Evolutionary conservation across 2,329 filamentous ascomycete genomes (phyloP), one percentile per base, ranked within the genome.

Genomic region (Cadophora luteo-olivacea): DNA sequence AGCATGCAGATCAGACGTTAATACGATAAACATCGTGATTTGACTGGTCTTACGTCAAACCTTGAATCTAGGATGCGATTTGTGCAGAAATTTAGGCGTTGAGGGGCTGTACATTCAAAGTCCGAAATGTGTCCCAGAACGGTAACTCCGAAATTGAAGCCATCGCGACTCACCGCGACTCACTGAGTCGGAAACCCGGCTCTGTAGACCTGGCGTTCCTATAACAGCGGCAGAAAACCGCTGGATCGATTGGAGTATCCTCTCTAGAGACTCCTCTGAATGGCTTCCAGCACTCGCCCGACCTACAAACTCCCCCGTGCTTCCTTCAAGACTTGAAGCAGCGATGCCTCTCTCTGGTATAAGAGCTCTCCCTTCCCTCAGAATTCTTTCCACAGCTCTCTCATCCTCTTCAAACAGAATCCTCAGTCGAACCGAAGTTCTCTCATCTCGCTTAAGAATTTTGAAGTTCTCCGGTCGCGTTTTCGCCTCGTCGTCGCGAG

Each of bases 361-460:
- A 57, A 57, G 54, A 32, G 29, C 32, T 22, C 8, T 22, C 32
- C 54, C 54, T n/a, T 22, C 29, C 11, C 54, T 29, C 54, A n/a
- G 12, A 4, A 6, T 9, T 4, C 8, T n/a, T 57, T 36, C 19
- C 54, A 4, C 54, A 57, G 32, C 54, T 57, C 29, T 57, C 54
- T 57, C 54, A 29, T 57, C 54, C 54, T 54, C 29, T 36, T 57
- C 29, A 57, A 57, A 57, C 52, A 36, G 36, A 57, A 36, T 36
- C 54, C 41, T 19, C 8, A 36, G 16, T 29, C 16, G 16, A 22
- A 57, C 32, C 16, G 36, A 57, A 57, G 54, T 22, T 9, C 7
- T 29, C 54, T 36, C 25, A 22, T n/a, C 54, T 57, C 54, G 19
- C 32, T 57, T 57, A 36, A n/a, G 8, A 19, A 22, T n/a, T 3